Percentiles rank a stretch among this genome's conserved stretches.
phyloP scores from a whole-genome alignment of 108 stramenopile species.

The Conticribra weissflogii region DNA sequence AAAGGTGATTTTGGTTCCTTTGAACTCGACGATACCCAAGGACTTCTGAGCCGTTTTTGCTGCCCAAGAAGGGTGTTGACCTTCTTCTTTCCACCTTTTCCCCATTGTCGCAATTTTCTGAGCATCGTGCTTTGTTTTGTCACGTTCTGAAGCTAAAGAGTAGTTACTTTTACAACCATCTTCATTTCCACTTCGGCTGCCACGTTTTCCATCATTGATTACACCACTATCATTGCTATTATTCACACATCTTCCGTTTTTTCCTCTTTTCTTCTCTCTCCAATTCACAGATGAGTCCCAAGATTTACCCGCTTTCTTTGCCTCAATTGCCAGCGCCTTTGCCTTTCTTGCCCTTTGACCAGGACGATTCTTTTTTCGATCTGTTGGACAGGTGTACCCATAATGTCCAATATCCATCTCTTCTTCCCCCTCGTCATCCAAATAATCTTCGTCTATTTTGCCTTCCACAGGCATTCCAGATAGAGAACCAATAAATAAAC shows the following conservation, averaged over 20 bases:
- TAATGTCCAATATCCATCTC: conserved; percentile 27
- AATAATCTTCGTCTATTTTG: conserved; percentile 15
- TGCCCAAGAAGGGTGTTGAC: conserved; percentile 86
- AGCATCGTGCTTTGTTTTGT: conserved; percentile 22
- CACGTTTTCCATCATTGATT: conserved; percentile 1
- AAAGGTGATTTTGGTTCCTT: conserved; percentile 86
- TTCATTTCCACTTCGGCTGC: conserved; percentile 1
- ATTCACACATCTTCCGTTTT: conserved; percentile 13
- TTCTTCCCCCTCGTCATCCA: conserved; percentile 26
- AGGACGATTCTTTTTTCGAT: conserved; percentile 74
- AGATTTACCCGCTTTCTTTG: conserved; percentile 66
- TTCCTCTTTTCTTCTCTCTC: conserved; percentile 64
- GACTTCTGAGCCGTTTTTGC: conserved; percentile 70
- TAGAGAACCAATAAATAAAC: conserved; percentile 51
- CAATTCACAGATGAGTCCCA: conserved; percentile 71
- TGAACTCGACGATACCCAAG: conserved; percentile 74
- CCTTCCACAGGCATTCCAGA: conserved; percentile 38
- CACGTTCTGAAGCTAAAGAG: conserved; percentile 2
- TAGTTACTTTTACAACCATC: conserved; percentile 7
- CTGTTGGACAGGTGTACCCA: conserved; percentile 3
- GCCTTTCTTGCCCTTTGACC: conserved; percentile 83
- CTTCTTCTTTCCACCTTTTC: conserved; percentile 58
- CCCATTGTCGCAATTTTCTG: conserved; percentile 50
- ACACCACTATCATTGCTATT: not conserved
- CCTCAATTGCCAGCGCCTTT: conserved; percentile 76